phyloP scores from a whole-genome alignment of 495 filamentous ascomycete species.

The Elaphomyces granulatus region DNA sequence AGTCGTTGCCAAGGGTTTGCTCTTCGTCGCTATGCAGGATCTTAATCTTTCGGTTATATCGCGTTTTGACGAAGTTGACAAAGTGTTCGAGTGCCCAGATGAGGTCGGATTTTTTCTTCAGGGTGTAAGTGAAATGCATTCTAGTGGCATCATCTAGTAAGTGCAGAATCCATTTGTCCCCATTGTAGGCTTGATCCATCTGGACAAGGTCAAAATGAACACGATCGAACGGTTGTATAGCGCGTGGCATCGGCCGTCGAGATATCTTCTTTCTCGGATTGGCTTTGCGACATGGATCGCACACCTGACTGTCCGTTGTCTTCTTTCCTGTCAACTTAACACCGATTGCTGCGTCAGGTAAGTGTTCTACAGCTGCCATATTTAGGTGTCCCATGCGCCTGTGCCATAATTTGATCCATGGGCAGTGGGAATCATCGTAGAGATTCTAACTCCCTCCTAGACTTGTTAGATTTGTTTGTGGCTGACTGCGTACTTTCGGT shows the following conservation, averaged over 20 bases:
- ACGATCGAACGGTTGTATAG: neutral
- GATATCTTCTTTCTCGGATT: neutral
- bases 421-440: too few relatives aligned
- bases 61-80: neutral
- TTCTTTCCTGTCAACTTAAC: neutral
- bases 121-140: neutral
- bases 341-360: neutral
- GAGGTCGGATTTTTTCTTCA: neutral
- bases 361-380: too few relatives aligned
- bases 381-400: neutral
- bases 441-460: too few relatives aligned
- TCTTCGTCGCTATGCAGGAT: neutral
- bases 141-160: neutral
- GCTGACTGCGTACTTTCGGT: neutral
- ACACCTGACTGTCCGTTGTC: neutral
- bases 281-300: neutral
- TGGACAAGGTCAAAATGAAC: neutral
- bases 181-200: neutral
- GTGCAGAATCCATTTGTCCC: neutral
- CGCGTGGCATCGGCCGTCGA: neutral
- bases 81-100: neutral
- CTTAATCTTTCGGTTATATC: neutral
- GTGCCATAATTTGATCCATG: neutral
- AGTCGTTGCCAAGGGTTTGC: neutral
- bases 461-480: too few relatives aligned